Conservation (phyloP, 2,329 filamentous ascomycete genomes). For the Fusarium mangiferae region DNA sequence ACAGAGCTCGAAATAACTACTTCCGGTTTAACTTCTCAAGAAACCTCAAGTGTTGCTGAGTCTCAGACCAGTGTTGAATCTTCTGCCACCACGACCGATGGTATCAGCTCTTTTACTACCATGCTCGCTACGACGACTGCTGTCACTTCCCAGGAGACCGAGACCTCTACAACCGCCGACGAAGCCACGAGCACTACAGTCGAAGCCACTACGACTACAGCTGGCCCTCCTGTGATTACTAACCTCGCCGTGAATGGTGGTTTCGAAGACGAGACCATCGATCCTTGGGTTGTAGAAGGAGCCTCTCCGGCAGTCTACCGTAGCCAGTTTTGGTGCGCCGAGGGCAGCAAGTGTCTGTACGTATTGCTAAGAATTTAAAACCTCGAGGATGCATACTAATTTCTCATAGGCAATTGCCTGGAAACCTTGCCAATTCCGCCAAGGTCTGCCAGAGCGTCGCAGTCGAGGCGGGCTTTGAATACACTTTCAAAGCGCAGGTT, state of each 20-base stretch:
- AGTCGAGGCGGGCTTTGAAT: neutral
- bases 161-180: neutral
- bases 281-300: neutral
- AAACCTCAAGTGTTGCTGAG: neutral
- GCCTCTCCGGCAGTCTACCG: neutral
- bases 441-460: neutral
- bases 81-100: neutral
- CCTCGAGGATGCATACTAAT: neutral
- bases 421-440: neutral
- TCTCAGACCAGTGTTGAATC: neutral
- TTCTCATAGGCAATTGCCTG: accelerated
- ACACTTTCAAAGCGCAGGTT: neutral
- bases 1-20: neutral
- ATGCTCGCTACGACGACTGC: neutral
- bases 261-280: neutral
- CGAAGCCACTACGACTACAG: neutral
- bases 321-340: neutral
- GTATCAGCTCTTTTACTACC: neutral
- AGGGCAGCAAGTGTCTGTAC: neutral
- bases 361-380: accelerated
- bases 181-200: neutral
- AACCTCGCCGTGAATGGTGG: neutral
- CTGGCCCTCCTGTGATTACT: neutral
- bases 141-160: neutral
- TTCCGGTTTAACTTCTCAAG: neutral